These are phyloP conservation scores for Colletotrichum tamarilloi DNA, from an alignment of 2,329 filamentous ascomycete species.

Conservation along the genomic window DNA sequence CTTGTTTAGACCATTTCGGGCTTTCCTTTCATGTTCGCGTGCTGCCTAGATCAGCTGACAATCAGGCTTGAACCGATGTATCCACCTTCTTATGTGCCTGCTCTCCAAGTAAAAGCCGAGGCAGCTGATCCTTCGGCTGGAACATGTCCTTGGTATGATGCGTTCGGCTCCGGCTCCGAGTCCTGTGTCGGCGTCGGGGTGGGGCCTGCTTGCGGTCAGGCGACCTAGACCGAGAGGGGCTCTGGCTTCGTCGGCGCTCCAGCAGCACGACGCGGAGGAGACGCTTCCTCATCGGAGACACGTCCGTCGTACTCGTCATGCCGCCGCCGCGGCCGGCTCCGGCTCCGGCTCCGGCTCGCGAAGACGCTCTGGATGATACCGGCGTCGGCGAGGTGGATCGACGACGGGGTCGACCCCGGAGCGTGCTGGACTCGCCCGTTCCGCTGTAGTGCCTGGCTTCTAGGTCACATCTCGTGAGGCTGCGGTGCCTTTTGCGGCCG, in stretches of 20 bases:
- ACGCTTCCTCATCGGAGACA: conserved; percentile 54
- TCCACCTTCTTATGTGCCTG: conserved; percentile 14
- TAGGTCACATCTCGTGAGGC: conserved; percentile 46
- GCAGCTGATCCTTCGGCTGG: conserved; percentile 17
- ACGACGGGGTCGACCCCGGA: conserved; percentile 53
- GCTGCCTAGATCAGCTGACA: not conserved
- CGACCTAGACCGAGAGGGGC: conserved; percentile 52
- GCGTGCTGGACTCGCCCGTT: conserved; percentile 54
- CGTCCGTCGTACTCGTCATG: conserved; percentile 41
- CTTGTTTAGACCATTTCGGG: not conserved
- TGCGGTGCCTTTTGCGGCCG: conserved; percentile 54
- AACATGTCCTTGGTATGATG: conserved; percentile 21
- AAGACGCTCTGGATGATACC: conserved; percentile 45
- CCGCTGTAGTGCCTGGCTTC: conserved; percentile 49
- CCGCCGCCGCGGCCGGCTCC: too few relatives aligned
- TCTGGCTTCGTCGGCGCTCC: conserved; percentile 56
- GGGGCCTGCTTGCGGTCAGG: conserved; percentile 46
- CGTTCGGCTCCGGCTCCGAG: conserved; percentile 50
- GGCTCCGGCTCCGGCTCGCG: conserved; percentile 38
- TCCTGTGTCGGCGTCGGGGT: conserved; percentile 49
- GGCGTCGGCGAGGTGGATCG: conserved; percentile 51
- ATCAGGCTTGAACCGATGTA: conserved; percentile 17
- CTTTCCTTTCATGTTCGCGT: not conserved
- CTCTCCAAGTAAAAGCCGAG: conserved; percentile 20
- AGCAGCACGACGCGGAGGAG: conserved; percentile 54